phyloP scores from a whole-genome alignment of 2,329 filamentous ascomycete species.

The Aspergillus intermedius region DNA sequence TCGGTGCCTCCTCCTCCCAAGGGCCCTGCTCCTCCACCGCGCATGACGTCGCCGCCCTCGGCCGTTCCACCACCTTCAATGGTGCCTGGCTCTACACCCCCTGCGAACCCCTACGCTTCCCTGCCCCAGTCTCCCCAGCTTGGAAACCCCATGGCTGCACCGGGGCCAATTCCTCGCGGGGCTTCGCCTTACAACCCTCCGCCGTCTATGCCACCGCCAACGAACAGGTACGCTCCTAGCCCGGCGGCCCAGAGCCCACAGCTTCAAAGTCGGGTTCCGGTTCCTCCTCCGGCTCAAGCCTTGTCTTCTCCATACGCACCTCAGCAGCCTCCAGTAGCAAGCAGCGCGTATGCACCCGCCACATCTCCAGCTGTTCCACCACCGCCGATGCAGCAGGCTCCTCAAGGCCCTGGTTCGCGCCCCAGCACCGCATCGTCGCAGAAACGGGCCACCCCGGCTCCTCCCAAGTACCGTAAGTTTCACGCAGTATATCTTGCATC shows the following conservation, averaged over 20 bases:
- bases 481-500: not conserved
- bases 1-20: conserved; percentile 81
- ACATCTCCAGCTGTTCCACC: conserved; percentile 40
- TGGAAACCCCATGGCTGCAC: conserved; percentile 34
- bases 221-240: conserved; percentile 68
- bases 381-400: conserved; percentile 22
- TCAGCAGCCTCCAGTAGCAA: conserved; percentile 31
- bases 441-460: conserved; percentile 41
- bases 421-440: conserved; percentile 47
- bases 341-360: conserved; percentile 39
- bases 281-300: conserved; percentile 43
- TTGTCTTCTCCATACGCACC: conserved; percentile 54
- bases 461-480: conserved; percentile 62
- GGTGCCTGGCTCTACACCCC: conserved; percentile 57
- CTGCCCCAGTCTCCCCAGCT: conserved; percentile 39
- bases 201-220: conserved; percentile 61
- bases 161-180: conserved; percentile 61
- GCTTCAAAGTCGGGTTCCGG: conserved; percentile 40
- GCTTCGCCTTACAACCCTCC: conserved; percentile 83
- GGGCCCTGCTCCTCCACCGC: conserved; percentile 58
- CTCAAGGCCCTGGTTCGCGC: conserved; percentile 36
- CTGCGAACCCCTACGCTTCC: conserved; percentile 34
- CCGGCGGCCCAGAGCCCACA: conserved; percentile 51
- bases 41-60: conserved; percentile 65
- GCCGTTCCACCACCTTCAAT: conserved; percentile 53